Evolutionary conservation across 345 rosid genomes (phyloP).

Genomic region (Psidium friedrichsthalianum): DNA sequence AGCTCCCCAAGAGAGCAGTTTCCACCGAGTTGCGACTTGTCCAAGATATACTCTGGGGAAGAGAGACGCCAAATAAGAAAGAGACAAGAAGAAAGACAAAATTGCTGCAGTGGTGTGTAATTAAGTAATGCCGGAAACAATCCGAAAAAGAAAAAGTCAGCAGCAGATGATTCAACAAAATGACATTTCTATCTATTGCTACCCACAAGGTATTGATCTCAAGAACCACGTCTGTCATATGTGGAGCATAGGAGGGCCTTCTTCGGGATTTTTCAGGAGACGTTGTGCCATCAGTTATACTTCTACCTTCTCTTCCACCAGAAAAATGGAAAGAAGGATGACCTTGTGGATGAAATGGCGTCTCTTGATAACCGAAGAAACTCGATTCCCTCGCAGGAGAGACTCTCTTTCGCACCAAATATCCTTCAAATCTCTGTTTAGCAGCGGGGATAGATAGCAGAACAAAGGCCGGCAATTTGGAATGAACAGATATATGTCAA

Average conservation of each 20-base stretch:
- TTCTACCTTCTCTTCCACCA: constrained; percentile 31
- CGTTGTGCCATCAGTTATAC: constrained; percentile 20
- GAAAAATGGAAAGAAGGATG: constrained; percentile 24
- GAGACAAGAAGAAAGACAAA: neutral
- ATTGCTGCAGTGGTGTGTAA: neutral
- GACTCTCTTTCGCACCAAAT: constrained; percentile 31
- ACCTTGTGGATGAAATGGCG: constrained; percentile 15
- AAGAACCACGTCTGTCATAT: constrained; percentile 60
- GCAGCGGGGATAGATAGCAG: neutral
- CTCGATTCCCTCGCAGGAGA: constrained; percentile 11
- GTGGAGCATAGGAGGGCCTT: constrained; percentile 27
- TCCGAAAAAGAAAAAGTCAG: neutral
- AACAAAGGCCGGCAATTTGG: too few relatives aligned
- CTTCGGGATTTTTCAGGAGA: constrained; percentile 21
- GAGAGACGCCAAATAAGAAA: neutral
- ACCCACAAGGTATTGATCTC: constrained; percentile 63
- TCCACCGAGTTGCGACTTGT: constrained; percentile 66
- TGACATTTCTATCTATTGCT: neutral
- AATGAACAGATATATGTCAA: too few relatives aligned
- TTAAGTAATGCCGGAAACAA: too few relatives aligned
- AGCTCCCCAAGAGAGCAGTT: constrained; percentile 71
- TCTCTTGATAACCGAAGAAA: constrained; percentile 18
- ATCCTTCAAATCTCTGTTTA: constrained; percentile 34
- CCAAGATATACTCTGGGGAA: constrained; percentile 42
- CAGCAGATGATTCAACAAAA: neutral